phyloP scores from a whole-genome alignment of 2,329 filamentous ascomycete genomes.

The Cyphellophora attinorum region DNA sequence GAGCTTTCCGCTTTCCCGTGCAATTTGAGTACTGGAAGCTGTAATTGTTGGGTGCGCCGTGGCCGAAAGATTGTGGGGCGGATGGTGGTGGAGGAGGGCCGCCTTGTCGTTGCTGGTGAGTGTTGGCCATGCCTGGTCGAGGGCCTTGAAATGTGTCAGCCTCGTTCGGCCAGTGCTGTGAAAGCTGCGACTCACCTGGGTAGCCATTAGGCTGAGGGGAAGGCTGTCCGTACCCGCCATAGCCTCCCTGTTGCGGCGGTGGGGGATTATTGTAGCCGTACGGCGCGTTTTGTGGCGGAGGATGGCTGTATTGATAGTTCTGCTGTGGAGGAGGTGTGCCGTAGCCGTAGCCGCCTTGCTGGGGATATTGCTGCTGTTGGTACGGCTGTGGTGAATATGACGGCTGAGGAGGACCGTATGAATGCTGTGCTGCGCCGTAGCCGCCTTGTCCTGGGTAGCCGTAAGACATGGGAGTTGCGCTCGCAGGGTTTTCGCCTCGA shows the following conservation, averaged over 20 bases:
- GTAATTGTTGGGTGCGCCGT: constrained; percentile 71
- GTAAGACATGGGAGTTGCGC: constrained; percentile 54
- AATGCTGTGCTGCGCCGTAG: constrained; percentile 36
- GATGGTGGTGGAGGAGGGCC: constrained; percentile 57
- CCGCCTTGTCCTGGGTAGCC: constrained; percentile 51
- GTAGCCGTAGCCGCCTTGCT: constrained; percentile 8
- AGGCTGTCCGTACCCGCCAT: constrained; percentile 17
- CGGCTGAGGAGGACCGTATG: constrained; percentile 14
- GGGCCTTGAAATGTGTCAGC: constrained; percentile 7
- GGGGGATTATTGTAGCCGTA: constrained; percentile 22
- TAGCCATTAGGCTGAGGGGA: constrained; percentile 29
- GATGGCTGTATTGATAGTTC: constrained; percentile 34
- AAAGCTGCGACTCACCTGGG: constrained; percentile 23
- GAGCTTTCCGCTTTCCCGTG: constrained; percentile 76
- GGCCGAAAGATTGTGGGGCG: constrained; percentile 62
- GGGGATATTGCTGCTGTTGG: constrained; percentile 13
- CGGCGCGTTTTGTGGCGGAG: constrained; percentile 33
- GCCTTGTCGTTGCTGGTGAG: constrained; percentile 21
- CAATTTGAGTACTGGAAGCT: constrained; percentile 87
- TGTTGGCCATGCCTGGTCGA: constrained; percentile 16
- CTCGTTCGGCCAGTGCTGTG: not conserved
- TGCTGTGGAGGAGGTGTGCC: constrained; percentile 23
- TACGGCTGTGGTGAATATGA: constrained; percentile 23
- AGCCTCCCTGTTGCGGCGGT: constrained; percentile 26
- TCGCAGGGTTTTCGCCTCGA: too few species aligned